Conservation (phyloP, 768 basidiomycete species). For the Rubroboletus satanas region DNA sequence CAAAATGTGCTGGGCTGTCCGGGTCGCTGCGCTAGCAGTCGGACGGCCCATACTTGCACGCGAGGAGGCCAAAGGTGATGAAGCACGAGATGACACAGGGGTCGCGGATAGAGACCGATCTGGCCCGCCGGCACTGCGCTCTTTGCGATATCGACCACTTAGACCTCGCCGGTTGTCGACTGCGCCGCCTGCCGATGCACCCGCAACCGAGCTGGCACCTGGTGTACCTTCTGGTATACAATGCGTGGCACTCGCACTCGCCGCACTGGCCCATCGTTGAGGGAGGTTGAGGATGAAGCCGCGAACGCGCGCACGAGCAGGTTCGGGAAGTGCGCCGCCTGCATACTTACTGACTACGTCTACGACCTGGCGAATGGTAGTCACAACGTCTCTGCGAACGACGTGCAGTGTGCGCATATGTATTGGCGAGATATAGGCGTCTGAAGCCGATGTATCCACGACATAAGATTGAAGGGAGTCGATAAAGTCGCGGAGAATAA, state of each 20-base stretch:
- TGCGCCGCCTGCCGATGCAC: constrained; percentile 25
- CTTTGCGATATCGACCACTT: constrained; percentile 28
- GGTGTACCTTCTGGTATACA: constrained; percentile 27
- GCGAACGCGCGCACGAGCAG: constrained; percentile 68
- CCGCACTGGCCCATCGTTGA: constrained; percentile 63
- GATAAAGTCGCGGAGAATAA: constrained; percentile 80
- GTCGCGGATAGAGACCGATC: constrained; percentile 31
- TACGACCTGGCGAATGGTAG: constrained; percentile 85
- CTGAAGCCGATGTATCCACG: constrained; percentile 21
- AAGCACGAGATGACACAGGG: constrained; percentile 33
- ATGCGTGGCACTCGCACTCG: constrained; percentile 24
- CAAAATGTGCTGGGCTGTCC: constrained; percentile 77
- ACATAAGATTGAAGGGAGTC: constrained; percentile 52
- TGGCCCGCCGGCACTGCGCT: constrained; percentile 37
- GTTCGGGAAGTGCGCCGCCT: constrained; percentile 82
- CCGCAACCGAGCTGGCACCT: constrained; percentile 36
- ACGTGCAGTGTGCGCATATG: constrained; percentile 67
- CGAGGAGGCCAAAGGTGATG: constrained; percentile 30
- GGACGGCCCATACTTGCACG: constrained; percentile 24
- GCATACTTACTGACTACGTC: constrained; percentile 84
- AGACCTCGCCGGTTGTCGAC: constrained; percentile 19
- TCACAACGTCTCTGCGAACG: constrained; percentile 79
- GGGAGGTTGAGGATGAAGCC: constrained; percentile 79
- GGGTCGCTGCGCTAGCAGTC: constrained; percentile 54
- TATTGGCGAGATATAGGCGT: constrained; percentile 38